These are phyloP conservation scores for Vitis riparia DNA, from an alignment of 164 flowering plant species.

Conservation along the genomic window DNA sequence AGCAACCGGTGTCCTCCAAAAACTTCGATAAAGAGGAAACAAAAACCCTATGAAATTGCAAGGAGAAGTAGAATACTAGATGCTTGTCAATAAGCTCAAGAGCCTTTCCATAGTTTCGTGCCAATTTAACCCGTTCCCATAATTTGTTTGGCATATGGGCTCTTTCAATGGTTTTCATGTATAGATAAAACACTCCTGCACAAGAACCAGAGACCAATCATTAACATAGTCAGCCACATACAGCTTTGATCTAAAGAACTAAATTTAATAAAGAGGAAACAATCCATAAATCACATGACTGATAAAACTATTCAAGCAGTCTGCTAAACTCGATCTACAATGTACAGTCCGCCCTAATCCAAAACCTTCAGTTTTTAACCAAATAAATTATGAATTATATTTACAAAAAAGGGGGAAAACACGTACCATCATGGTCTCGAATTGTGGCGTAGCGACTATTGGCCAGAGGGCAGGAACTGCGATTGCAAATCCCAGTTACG, in stretches of 20 bases:
- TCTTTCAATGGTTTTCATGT: slow-evolving; percentile 94
- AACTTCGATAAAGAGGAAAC: background rate
- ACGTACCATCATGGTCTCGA: slow-evolving; percentile 20
- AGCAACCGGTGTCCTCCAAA: background rate
- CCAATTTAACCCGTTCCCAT: slow-evolving; percentile 94
- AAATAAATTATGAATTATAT: too few species aligned
- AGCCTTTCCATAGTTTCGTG: slow-evolving; percentile 81
- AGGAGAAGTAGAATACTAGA: slow-evolving; percentile 44
- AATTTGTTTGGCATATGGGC: slow-evolving; percentile 84
- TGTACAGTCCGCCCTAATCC: too few species aligned
- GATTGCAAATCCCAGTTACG: slow-evolving; percentile 86
- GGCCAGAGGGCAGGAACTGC: slow-evolving; percentile 96
- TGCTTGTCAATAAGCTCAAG: slow-evolving; percentile 85
- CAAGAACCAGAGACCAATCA: too few species aligned
- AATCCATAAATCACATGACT: too few species aligned
- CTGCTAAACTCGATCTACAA: too few species aligned
- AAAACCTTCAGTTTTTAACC: too few species aligned
- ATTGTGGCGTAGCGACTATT: slow-evolving; percentile 96
- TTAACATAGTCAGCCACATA: too few species aligned
- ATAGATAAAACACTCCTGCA: slow-evolving; percentile 87
- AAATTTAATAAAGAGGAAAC: too few species aligned
- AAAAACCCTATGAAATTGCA: background rate
- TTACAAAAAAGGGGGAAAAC: too few species aligned
- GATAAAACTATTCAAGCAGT: too few species aligned
- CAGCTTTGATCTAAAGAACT: too few species aligned